phyloP scores from a whole-genome alignment of 495 filamentous ascomycete species.

The Wilcoxina mikolae region DNA sequence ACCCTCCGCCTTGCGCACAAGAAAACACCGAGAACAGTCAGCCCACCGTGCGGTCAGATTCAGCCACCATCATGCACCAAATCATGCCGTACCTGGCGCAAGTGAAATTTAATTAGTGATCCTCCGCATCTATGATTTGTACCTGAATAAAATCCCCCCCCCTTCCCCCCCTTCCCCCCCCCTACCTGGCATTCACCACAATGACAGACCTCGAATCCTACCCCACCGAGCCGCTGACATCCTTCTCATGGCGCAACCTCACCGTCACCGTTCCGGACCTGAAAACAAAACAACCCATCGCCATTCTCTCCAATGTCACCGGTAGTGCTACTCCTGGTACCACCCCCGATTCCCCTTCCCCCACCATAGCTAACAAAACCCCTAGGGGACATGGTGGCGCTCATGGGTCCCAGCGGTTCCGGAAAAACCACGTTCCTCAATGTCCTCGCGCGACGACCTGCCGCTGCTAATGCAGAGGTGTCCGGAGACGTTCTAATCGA shows the following conservation, averaged over 20 bases:
- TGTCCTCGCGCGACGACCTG: constrained; percentile 47
- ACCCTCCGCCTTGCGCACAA: no score
- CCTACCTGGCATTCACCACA: no score
- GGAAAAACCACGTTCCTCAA: constrained; percentile 71
- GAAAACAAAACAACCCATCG: constrained; percentile 43
- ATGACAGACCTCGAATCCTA: constrained; percentile 33
- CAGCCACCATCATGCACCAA: no score
- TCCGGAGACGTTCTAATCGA: constrained; percentile 43
- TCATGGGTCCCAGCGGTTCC: constrained; percentile 63
- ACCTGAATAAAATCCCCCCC: no score
- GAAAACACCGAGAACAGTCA: no score
- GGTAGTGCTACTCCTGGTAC: constrained; percentile 40
- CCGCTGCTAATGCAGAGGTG: constrained; percentile 36
- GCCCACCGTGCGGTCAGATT: no score
- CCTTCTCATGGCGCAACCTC: constrained; percentile 46
- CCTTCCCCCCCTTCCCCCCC: no score
- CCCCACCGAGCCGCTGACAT: constrained; percentile 7
- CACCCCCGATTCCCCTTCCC: not conserved
- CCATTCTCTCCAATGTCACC: constrained; percentile 39
- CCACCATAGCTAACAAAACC: not conserved
- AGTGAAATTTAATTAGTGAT: no score
- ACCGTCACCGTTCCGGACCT: constrained; percentile 56
- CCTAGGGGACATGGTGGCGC: constrained; percentile 52
- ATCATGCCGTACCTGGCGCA: no score
- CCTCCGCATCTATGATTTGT: no score